These are phyloP conservation scores for Hepatocystis sp. DNA, from an alignment of 169 alveolate species.

Conservation along the genomic window DNA sequence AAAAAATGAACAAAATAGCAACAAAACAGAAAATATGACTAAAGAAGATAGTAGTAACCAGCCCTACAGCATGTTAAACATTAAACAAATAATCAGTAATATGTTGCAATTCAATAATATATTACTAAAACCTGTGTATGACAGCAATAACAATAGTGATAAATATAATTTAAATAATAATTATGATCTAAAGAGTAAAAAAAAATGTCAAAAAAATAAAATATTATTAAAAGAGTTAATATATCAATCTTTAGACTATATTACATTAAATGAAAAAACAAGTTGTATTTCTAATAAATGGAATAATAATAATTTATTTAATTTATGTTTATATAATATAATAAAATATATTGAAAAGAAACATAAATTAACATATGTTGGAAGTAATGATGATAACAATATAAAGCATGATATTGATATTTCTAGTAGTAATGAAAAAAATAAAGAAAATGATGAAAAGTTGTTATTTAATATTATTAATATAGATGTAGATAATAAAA, in stretches of 20 bases:
- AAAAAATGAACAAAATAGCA: too few relatives aligned
- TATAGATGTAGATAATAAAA: constrained; percentile 23
- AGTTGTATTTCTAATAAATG: background rate
- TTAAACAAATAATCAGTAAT: too few relatives aligned
- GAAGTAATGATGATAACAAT: constrained; percentile 7
- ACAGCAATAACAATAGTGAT: too few relatives aligned
- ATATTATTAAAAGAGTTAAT: constrained; percentile 32
- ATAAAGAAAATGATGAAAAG: constrained; percentile 29
- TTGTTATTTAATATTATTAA: constrained; percentile 35
- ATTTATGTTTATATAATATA: constrained; percentile 28
- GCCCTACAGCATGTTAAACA: too few relatives aligned
- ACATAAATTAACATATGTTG: constrained; percentile 30
- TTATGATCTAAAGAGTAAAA: constrained; percentile 23
- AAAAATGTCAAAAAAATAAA: constrained; percentile 12
- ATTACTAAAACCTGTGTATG: too few relatives aligned
- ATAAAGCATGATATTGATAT: constrained; percentile 12
- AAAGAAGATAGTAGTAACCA: too few relatives aligned
- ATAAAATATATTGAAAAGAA: constrained; percentile 44
- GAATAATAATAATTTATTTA: too few relatives aligned
- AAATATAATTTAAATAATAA: too few relatives aligned
- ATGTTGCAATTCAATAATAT: too few relatives aligned
- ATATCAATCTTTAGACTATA: constrained; percentile 42
- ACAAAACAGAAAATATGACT: too few relatives aligned
- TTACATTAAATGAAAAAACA: constrained; percentile 40
- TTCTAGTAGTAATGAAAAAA: constrained; percentile 19